Evolutionary conservation across 495 filamentous ascomycete genomes (phyloP), one percentile per base, ranked within the genome.

Genomic region (Podospora pseudoanserina): DNA sequence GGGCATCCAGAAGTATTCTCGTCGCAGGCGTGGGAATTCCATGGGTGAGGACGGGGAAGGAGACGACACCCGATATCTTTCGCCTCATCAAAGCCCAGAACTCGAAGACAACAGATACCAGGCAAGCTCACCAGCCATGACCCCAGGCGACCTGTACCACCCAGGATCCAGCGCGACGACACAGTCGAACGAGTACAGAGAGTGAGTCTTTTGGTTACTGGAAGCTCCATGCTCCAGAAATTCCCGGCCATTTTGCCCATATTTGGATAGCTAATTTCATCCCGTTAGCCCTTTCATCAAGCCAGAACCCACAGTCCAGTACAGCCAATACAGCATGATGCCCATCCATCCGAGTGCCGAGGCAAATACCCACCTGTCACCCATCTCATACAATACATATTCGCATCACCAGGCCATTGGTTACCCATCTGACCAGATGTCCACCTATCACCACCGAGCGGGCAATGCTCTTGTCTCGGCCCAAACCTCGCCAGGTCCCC

Each of bases 1-100:
- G 81, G 75, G 76, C n/a, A 65, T 82, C 30, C 72, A 75, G 73
- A 83, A 83, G 70, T 83, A 83, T 70, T 78, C 80, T 7, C 75
- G 76, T 60, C 76, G 79, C 30, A 76, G 73, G 58, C 75, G 72
- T 15, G 71, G 70, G 30, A 59, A 67, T 16, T 72, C 71, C 30
- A 49, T 60, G 26, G 61, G 60, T 32, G 55, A 55, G 5, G 34
- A 63, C 32, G 60, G 65, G 15, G 57, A 68, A 23, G 60, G 9
- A 28, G 2, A 70, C 71, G 20, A 19, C 19, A 15, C 57, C 67
- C 15, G 66, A 68, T 7, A 19, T 11, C 30, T 55, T 18, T 68
- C 68, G 18, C 66, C 60, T 18, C 58, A 57, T n/a, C 49, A 7
- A 9, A 63, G 49, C 19, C 64, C 53, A 13, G 39, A 49, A 16